Base-by-base conservation (phyloP, 768 basidiomycete species). In the Tephrocybe sp. region DNA sequence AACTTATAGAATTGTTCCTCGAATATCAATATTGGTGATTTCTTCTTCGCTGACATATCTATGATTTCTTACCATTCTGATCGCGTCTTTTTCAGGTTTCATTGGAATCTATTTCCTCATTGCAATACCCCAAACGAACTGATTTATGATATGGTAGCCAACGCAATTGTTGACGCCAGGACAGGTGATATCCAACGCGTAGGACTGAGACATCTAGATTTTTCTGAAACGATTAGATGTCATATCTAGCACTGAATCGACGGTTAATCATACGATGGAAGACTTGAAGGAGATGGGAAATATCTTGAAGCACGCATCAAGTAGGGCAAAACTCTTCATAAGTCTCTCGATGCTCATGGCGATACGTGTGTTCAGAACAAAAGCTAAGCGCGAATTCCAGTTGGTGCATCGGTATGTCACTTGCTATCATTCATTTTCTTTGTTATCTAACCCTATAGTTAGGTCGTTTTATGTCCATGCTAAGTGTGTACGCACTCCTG, bases 361-460 rank as follows among this genome's bases (percentile, higher is more conserved):
- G 18, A 37, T 13, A 24, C 6, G 8, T 18, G 0, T 3, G 3
- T 21, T 21, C 23, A 46, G 45, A 24, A 23, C 34, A 46, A 37
- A 46, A 18, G 18, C 10, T 18, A 2, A 22, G n/a, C 8, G 24
- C 23, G n/a, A 38, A 29, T 13, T 46, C 45, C 12, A 50, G 36
- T 21, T 50, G 49, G 49, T 50, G 42, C n/a, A 31, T 50, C 6
- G 49, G 49, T 29, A 39, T 18, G 42, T 30, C 16, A n/a, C 37
- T 8, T 29, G 11, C n/a, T 21, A 38, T 16, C 18, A 38, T 38
- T 34, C 13, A 18, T 19, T 19, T 38, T 16, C 2, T n/a, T 7
- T 19, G 16, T 19, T 12, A 16, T 16, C 21, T 3, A 38, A 11
- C n/a, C 21, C 25, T 30, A 16, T 11, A 1, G 7, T 9, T 29